Conservation (phyloP, 208 protist species). For the Trypanosoma lewisi region DNA sequence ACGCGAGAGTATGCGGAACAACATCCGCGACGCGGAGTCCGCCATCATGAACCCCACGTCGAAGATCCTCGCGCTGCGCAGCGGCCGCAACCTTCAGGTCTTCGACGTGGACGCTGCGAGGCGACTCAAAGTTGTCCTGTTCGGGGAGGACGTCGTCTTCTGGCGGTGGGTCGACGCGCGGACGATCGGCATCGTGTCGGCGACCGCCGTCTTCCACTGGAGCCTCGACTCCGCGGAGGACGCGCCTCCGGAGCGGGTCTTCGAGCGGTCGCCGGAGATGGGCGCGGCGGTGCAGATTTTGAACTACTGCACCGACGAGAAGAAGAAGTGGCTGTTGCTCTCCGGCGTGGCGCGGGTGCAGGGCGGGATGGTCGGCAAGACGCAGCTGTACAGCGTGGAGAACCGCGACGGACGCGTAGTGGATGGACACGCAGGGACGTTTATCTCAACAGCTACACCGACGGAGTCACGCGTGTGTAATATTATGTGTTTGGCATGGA, state of each 20-base stretch:
- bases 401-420: constrained; percentile 93
- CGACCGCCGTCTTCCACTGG: constrained; percentile 97
- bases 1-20: constrained; percentile 93
- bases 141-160: constrained; percentile 95
- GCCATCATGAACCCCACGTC: constrained; percentile 98
- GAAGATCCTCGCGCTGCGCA: constrained; percentile 97
- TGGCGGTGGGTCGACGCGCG: constrained; percentile 97
- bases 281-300: constrained; percentile 94
- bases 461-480: constrained; percentile 78
- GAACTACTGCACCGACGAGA: constrained; percentile 94
- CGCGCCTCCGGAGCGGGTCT: constrained; percentile 94
- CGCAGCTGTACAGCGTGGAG: constrained; percentile 97
- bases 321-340: constrained; percentile 96
- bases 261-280: constrained; percentile 93
- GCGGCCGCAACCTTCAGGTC: constrained; percentile 96
- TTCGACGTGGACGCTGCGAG: constrained; percentile 97
- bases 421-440: constrained; percentile 96
- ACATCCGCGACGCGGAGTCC: constrained; percentile 97
- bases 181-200: constrained; percentile 96
- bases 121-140: constrained; percentile 94
- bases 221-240: constrained; percentile 86
- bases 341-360: constrained; percentile 90
- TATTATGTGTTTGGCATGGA: constrained; percentile 95
- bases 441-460: constrained; percentile 84
- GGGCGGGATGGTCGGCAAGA: constrained; percentile 91